A percentile compares a stretch with the other conserved stretches of the same genome.
Evolutionary conservation across 2,329 filamentous ascomycete genomes (phyloP).

Genomic region (Hymenoscyphus linearis): DNA sequence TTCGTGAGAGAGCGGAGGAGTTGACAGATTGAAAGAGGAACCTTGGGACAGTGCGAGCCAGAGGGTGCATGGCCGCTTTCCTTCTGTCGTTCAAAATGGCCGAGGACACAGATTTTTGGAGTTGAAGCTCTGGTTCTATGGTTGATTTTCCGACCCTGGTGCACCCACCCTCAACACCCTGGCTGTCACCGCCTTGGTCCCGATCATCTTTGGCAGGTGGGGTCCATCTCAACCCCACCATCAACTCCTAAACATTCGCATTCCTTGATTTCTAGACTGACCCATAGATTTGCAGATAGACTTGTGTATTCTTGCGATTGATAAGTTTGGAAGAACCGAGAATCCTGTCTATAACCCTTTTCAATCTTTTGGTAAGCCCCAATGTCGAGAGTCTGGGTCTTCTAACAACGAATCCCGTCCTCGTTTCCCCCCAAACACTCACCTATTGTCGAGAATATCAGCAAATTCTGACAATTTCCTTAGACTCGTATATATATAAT

Average conservation of each 20-base stretch:
- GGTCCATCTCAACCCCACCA: conserved; percentile 15
- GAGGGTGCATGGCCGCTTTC: conserved; percentile 29
- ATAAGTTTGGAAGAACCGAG: not conserved
- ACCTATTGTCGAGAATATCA: not conserved
- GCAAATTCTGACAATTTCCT: not conserved
- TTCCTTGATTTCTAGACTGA: not conserved
- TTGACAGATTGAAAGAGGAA: conserved; percentile 26
- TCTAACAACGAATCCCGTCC: not conserved
- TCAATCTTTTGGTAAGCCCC: not conserved
- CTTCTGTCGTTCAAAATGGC: not conserved
- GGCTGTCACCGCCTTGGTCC: not conserved
- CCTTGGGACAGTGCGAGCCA: conserved; percentile 28
- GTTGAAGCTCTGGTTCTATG: conserved; percentile 3
- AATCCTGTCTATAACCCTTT: not conserved
- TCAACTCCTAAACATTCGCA: not conserved
- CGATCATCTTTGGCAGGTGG: not conserved
- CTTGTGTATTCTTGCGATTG: not conserved
- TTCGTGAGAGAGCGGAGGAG: conserved; percentile 17
- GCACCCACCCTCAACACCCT: not conserved
- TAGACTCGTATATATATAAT: not conserved
- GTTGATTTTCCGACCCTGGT: no score
- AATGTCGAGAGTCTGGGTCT: not conserved
- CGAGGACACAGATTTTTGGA: conserved; percentile 8
- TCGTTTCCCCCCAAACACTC: not conserved
- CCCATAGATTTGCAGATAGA: conserved; percentile 2